Conservation (phyloP, 2,329 filamentous ascomycete genomes). For the Neofusicoccum kwambonambiense region DNA sequence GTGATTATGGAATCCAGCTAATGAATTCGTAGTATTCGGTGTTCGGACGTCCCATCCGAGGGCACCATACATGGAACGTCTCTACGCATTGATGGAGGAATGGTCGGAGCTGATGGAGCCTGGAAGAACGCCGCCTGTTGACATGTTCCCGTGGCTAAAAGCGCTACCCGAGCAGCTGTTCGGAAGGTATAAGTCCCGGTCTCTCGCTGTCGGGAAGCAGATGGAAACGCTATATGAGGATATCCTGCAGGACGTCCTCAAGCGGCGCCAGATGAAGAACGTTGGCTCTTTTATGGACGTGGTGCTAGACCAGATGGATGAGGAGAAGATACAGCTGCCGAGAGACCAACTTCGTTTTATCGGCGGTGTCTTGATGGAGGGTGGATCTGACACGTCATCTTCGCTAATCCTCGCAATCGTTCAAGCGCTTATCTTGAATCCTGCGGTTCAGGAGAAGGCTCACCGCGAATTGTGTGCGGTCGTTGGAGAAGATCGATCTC, state of each 20-base stretch:
- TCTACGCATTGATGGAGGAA: conserved; percentile 44
- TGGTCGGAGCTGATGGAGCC: conserved; percentile 45
- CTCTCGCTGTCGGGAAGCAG: background rate
- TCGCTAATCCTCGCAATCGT: conserved; percentile 19
- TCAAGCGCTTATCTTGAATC: background rate
- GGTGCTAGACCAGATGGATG: conserved; percentile 23
- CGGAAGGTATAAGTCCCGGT: background rate
- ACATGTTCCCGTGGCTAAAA: conserved; percentile 38
- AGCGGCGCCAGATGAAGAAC: conserved; percentile 9
- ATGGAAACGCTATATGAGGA: background rate
- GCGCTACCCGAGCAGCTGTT: background rate
- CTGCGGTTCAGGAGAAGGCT: background rate
- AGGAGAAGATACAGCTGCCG: conserved; percentile 10
- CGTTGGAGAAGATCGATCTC: background rate
- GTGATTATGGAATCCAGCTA: too few relatives aligned
- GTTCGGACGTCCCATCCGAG: conserved; percentile 20
- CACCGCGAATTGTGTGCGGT: background rate
- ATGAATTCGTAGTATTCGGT: conserved; percentile 18
- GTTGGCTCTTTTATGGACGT: conserved; percentile 28
- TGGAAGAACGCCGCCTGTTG: conserved; percentile 50
- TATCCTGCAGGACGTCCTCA: background rate
- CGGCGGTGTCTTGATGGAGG: conserved; percentile 35
- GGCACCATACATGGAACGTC: conserved; percentile 34
- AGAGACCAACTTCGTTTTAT: conserved; percentile 38
- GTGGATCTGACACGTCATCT: conserved; percentile 38